A percentile compares a stretch with the other conserved stretches of the same genome.
phyloP scores from a whole-genome alignment of 176 grass and related monocot species.

The Lolium rigidum region DNA sequence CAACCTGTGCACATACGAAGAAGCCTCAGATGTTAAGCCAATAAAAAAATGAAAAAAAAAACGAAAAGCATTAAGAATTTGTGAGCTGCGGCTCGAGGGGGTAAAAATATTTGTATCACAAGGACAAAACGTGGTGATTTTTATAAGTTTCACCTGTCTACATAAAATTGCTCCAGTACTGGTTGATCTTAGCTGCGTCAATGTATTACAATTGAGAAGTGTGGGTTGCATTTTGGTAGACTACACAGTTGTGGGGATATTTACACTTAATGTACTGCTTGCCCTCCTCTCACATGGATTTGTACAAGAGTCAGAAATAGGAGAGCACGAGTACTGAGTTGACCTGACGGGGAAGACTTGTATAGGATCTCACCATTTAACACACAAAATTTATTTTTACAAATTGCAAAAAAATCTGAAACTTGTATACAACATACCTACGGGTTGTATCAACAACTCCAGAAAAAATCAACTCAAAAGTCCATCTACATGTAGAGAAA shows the following conservation, averaged over 20 bases:
- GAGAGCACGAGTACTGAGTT: background rate
- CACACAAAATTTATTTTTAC: too few species aligned
- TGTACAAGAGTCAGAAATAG: slow-evolving; percentile 16
- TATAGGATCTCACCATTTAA: too few species aligned
- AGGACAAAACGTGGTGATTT: background rate
- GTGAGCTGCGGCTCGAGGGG: background rate
- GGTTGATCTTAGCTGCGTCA: slow-evolving; percentile 11
- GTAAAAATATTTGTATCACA: slow-evolving; percentile 10
- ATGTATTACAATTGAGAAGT: slow-evolving; percentile 28
- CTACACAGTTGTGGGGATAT: background rate
- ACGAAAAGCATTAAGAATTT: slow-evolving; percentile 14
- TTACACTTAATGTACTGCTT: background rate
- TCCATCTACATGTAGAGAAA: too few species aligned
- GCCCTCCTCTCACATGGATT: background rate
- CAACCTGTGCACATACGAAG: slow-evolving; percentile 65
- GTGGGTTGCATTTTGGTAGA: slow-evolving; percentile 21
- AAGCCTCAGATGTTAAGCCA: slow-evolving; percentile 32
- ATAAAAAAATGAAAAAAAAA: background rate
- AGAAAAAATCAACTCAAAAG: too few species aligned
- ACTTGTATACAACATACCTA: too few species aligned
- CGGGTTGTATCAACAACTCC: too few species aligned
- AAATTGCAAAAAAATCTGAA: too few species aligned
- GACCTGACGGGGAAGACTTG: background rate
- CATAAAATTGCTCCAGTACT: slow-evolving; percentile 1
- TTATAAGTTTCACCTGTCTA: slow-evolving; percentile 5